Evolutionary conservation across 2,329 filamentous ascomycete species (phyloP).

Genomic region (Rosellinia necatrix): DNA sequence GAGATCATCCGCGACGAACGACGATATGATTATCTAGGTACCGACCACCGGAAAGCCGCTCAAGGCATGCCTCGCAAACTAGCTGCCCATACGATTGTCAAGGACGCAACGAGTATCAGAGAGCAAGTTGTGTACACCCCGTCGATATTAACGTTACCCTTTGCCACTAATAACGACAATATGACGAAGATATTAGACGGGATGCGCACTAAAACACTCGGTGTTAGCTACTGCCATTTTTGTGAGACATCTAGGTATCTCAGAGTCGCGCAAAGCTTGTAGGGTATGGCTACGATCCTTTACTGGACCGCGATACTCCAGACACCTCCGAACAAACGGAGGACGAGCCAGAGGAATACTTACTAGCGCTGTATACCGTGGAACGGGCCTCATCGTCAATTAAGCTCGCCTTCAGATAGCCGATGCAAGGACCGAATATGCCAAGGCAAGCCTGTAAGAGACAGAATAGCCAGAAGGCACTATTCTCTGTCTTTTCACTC

Average conservation of each 20-base stretch:
- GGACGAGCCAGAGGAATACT: background rate
- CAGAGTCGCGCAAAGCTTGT: too few relatives aligned
- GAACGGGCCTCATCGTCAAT: constrained; percentile 57
- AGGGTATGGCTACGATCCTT: too few relatives aligned
- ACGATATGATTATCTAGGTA: background rate
- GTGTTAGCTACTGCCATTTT: background rate
- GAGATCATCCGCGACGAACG: background rate
- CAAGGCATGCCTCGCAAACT: constrained; percentile 36
- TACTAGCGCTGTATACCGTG: constrained; percentile 56
- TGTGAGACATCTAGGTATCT: too few relatives aligned
- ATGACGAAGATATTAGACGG: constrained; percentile 52
- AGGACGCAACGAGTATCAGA: constrained; percentile 36
- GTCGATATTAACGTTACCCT: constrained; percentile 40
- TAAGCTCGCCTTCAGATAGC: constrained; percentile 51
- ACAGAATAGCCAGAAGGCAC: constrained; percentile 61
- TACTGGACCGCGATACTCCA: too few relatives aligned
- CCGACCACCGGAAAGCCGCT: background rate
- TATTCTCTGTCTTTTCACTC: constrained; percentile 45
- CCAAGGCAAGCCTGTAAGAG: constrained; percentile 62
- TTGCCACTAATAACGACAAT: constrained; percentile 49
- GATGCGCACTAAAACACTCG: constrained; percentile 47
- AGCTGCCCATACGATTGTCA: constrained; percentile 34
- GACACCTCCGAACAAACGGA: too few relatives aligned
- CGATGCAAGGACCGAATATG: constrained; percentile 61
- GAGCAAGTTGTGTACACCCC: constrained; percentile 37